Percentiles rank a stretch among this genome's conserved stretches.
Evolutionary conservation across 2,329 filamentous ascomycete genomes (phyloP).

Genomic region (Talaromyces sp.): DNA sequence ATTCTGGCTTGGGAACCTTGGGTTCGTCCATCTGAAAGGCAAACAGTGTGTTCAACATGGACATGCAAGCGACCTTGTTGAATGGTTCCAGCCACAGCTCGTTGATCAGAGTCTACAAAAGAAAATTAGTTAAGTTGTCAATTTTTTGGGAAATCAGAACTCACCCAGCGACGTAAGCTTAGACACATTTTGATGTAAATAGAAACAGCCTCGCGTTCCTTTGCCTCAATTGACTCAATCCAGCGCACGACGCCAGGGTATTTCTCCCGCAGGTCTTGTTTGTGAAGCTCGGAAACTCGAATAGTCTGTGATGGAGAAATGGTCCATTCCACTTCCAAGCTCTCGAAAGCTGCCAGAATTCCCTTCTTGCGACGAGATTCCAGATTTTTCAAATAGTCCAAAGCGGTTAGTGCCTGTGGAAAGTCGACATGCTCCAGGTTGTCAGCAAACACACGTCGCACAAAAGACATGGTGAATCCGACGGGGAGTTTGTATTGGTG

Average conservation of each 20-base stretch:
- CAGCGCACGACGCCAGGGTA: conserved; percentile 56
- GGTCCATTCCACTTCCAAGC: conserved; percentile 45
- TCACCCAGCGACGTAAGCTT: conserved; percentile 60
- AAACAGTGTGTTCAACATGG: conserved; percentile 65
- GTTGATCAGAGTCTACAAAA: conserved; percentile 55
- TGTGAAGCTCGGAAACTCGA: conserved; percentile 46
- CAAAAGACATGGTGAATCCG: conserved; percentile 59
- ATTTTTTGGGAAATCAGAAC: conserved; percentile 21
- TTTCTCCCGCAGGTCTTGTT: conserved; percentile 47
- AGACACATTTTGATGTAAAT: conserved; percentile 61
- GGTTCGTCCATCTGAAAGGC: conserved; percentile 51
- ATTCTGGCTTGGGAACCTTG: conserved; percentile 41
- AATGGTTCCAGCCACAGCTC: conserved; percentile 60
- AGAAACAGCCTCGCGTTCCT: conserved; percentile 51
- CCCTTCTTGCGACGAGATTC: conserved; percentile 59
- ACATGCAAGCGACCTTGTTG: conserved; percentile 63
- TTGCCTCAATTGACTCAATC: conserved; percentile 51
- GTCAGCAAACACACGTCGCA: conserved; percentile 56
- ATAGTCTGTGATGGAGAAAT: conserved; percentile 23
- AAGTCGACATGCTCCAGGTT: conserved; percentile 60
- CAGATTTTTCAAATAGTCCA: conserved; percentile 64
- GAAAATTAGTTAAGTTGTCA: conserved; percentile 3
- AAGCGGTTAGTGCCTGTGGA: conserved; percentile 60
- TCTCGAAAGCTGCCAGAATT: conserved; percentile 51
- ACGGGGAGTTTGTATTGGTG: conserved; percentile 60